Evolutionary conservation across 2,329 filamentous ascomycete genomes (phyloP).

Genomic region (Ceratocystis eucalypticola): DNA sequence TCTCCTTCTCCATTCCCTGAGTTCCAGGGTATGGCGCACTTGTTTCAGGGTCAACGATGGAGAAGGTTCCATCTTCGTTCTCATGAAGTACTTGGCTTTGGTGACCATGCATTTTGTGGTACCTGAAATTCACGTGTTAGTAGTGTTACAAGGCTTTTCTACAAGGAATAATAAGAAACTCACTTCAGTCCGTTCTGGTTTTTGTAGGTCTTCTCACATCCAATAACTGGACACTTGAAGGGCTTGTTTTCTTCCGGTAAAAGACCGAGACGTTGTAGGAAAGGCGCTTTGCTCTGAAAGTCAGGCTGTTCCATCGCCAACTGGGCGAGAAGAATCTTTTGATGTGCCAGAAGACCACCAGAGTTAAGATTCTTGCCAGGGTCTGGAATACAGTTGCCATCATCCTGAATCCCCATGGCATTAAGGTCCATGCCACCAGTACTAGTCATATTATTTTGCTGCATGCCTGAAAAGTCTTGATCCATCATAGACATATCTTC

Average conservation of each 20-base stretch:
- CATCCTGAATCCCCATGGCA: constrained; percentile 24
- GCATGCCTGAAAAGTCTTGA: constrained; percentile 52
- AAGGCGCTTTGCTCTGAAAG: constrained; percentile 47
- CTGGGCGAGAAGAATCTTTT: constrained; percentile 52
- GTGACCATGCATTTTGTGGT: constrained; percentile 74
- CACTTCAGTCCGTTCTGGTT: constrained; percentile 98
- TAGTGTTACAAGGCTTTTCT: background rate
- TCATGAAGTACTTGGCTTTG: constrained; percentile 94
- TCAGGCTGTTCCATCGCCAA: constrained; percentile 64
- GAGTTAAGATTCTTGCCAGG: constrained; percentile 66
- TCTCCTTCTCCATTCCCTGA: constrained; percentile 99
- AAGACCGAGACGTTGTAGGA: constrained; percentile 45
- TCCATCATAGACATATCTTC: constrained; percentile 45
- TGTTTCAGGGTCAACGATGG: constrained; percentile 93
- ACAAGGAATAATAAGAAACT: constrained; percentile 23
- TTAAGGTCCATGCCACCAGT: constrained; percentile 28
- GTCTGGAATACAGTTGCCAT: constrained; percentile 65
- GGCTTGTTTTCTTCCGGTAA: constrained; percentile 88
- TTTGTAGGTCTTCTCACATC: constrained; percentile 98
- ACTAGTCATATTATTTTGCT: constrained; percentile 30
- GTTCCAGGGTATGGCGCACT: constrained; percentile 90
- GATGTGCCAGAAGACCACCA: constrained; percentile 37
- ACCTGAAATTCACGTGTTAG: constrained; percentile 30
- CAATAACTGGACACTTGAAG: constrained; percentile 94
- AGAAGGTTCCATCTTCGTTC: constrained; percentile 93